These are phyloP conservation scores for Calonectria pteridis DNA, from an alignment of 2,329 filamentous ascomycete species.

Conservation along the genomic window DNA sequence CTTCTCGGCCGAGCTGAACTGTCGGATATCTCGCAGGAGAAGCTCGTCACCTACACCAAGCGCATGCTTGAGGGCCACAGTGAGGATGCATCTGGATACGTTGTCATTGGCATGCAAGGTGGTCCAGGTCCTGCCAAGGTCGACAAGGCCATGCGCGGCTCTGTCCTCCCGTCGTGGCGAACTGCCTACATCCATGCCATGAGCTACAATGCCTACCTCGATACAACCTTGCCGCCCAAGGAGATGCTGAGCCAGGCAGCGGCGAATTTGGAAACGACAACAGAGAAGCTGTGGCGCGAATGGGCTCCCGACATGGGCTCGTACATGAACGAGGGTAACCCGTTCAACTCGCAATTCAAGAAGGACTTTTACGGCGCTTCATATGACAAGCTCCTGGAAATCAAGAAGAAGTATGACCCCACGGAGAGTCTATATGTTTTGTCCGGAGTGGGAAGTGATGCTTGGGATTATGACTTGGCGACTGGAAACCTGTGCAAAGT, in stretches of 20 bases:
- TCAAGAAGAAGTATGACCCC: not conserved
- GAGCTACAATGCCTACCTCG: not conserved
- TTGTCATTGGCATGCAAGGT: not conserved
- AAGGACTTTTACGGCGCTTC: not conserved
- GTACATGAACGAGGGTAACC: conserved; percentile 9
- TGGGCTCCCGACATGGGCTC: not conserved
- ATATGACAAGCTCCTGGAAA: not conserved
- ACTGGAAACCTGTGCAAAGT: not conserved
- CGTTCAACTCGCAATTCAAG: not conserved
- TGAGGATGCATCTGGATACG: not conserved
- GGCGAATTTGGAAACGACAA: not conserved
- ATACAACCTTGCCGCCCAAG: not conserved
- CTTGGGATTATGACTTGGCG: not conserved
- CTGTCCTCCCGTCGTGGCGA: not conserved
- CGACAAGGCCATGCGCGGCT: not conserved
- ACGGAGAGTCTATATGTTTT: not conserved
- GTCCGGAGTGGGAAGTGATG: conserved; percentile 4
- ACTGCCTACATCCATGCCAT: not conserved
- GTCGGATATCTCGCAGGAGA: not conserved
- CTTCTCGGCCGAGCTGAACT: not conserved
- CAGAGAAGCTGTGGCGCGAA: not conserved
- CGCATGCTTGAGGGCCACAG: not conserved
- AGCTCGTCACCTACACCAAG: not conserved
- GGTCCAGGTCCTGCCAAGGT: not conserved
- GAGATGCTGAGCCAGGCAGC: not conserved